A percentile compares a stretch with the other conserved stretches of the same genome.
These are phyloP conservation scores for Tolypocladium paradoxum DNA, from an alignment of 2,329 filamentous ascomycete species.

Conservation along the genomic window DNA sequence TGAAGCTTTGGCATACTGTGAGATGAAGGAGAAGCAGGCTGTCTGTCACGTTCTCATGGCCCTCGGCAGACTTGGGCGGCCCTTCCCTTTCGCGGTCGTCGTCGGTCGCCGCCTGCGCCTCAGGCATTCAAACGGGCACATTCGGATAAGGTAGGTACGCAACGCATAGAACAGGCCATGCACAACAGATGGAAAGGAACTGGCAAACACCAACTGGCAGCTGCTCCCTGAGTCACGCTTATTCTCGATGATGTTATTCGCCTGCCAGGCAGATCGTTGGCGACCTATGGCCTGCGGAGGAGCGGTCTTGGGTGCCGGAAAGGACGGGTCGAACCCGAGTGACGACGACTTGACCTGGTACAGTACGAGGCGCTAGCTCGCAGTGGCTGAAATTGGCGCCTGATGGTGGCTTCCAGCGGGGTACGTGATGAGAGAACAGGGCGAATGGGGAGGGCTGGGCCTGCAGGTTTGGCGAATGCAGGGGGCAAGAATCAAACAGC, in stretches of 20 bases:
- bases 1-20: background rate
- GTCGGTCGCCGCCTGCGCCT: background rate
- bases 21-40: background rate
- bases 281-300: too few species aligned
- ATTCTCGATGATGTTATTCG: too few species aligned
- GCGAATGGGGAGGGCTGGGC: background rate
- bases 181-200: background rate
- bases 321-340: background rate
- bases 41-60: background rate
- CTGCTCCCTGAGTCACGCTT: too few species aligned
- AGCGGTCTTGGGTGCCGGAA: background rate
- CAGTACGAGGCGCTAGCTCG: background rate
- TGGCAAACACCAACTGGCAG: background rate
- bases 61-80: background rate
- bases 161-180: background rate
- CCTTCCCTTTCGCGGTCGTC: background rate
- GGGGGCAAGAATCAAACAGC: background rate
- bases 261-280: background rate
- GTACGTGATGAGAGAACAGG: background rate
- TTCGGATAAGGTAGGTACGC: background rate
- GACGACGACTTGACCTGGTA: background rate
- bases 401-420: background rate
- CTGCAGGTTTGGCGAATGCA: background rate
- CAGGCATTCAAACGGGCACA: background rate
- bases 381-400: constrained; percentile 3